phyloP scores from a whole-genome alignment of 108 stramenopile genomes.

The Mediolabrus comicus region DNA sequence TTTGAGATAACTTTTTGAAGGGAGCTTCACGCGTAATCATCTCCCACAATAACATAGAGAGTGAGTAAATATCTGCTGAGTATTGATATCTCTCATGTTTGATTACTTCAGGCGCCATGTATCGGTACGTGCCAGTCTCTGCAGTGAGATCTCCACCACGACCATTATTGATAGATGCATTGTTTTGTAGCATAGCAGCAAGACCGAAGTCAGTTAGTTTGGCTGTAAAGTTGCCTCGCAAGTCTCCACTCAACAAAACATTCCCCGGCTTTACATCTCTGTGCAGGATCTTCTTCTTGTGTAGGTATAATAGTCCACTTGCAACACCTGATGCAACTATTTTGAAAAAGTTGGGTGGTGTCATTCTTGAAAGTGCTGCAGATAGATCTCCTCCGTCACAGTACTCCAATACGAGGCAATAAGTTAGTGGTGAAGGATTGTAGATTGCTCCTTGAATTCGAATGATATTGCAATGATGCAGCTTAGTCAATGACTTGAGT shows the following conservation, averaged over 20 bases:
- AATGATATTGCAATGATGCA: slow-evolving; percentile 80
- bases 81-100: slow-evolving; percentile 62
- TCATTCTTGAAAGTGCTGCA: slow-evolving; percentile 39
- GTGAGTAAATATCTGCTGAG: slow-evolving; percentile 75
- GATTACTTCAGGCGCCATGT: slow-evolving; percentile 74
- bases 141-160: slow-evolving; percentile 50
- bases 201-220: slow-evolving; percentile 81
- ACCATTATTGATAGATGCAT: slow-evolving; percentile 7
- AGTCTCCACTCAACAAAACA: slow-evolving; percentile 53
- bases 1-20: slow-evolving; percentile 47
- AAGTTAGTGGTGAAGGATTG: slow-evolving; percentile 60
- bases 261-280: slow-evolving; percentile 70
- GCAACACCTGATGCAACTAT: slow-evolving; percentile 53
- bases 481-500: slow-evolving; percentile 51
- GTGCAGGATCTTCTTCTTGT: slow-evolving; percentile 56
- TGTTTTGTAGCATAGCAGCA: slow-evolving; percentile 27
- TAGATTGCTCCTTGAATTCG: slow-evolving; percentile 67
- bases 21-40: slow-evolving; percentile 64
- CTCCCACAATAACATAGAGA: slow-evolving; percentile 71
- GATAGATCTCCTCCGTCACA: slow-evolving; percentile 66
- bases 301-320: slow-evolving; percentile 66
- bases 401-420: slow-evolving; percentile 77
- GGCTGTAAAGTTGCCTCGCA: slow-evolving; percentile 53
- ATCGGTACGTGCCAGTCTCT: slow-evolving; percentile 78
- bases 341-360: slow-evolving; percentile 63